phyloP scores from a whole-genome alignment of 768 basidiomycete species.

The Cytidiella melzeri region DNA sequence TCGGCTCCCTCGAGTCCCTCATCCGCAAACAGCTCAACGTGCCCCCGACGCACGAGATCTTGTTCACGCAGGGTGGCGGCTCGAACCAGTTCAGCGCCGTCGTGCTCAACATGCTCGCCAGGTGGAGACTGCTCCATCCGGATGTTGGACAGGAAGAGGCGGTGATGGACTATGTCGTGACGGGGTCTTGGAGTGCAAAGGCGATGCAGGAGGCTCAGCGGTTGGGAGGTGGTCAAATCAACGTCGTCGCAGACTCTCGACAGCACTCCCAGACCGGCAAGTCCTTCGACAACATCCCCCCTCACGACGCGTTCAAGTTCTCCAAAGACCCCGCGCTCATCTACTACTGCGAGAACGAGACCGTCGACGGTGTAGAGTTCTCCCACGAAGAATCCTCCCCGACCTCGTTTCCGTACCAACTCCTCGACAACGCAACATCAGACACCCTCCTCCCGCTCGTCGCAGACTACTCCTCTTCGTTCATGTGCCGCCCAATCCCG shows the following conservation, averaged over 20 bases:
- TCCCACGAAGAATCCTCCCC: constrained; percentile 45
- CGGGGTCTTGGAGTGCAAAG: constrained; percentile 89
- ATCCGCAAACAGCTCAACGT: constrained; percentile 75
- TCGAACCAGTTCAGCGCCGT: constrained; percentile 88
- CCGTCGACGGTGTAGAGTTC: constrained; percentile 93
- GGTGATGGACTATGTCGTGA: constrained; percentile 82
- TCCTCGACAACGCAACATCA: constrained; percentile 36
- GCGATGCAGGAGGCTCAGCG: constrained; percentile 79
- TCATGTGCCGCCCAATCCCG: constrained; percentile 92
- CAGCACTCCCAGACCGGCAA: constrained; percentile 56
- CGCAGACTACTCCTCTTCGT: constrained; percentile 92
- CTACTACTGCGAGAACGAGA: constrained; percentile 99
- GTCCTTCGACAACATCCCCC: constrained; percentile 75
- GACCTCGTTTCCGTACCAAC: constrained; percentile 78
- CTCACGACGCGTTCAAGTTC: constrained; percentile 67
- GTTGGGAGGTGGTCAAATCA: constrained; percentile 44
- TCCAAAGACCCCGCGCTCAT: constrained; percentile 80
- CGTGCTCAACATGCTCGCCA: constrained; percentile 85
- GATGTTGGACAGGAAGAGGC: constrained; percentile 48
- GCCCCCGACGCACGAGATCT: constrained; percentile 76
- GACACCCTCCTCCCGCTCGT: constrained; percentile 69
- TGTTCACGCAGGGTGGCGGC: constrained; percentile 95
- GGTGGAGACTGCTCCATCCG: constrained; percentile 73
- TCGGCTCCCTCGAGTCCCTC: constrained; percentile 54
- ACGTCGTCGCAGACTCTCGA: constrained; percentile 69